Conservation (phyloP, 257 asterid species). For the Solanum lycopersicoides region DNA sequence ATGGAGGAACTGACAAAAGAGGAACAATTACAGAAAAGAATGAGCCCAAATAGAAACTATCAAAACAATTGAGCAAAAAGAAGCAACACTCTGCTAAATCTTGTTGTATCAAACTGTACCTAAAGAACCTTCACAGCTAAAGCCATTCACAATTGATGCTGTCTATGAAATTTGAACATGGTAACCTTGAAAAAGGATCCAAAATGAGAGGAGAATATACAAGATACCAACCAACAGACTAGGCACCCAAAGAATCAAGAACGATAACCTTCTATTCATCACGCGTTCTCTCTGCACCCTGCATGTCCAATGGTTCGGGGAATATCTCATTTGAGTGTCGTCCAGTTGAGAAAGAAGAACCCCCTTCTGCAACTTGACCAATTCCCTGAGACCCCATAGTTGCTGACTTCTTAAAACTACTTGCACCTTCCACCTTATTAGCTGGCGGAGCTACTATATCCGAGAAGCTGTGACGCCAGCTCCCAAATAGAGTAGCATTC, state of each 20-base stretch:
- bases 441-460: conserved; percentile 39
- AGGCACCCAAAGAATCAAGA: conserved; percentile 29
- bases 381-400: conserved; percentile 60
- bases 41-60: conserved; percentile 7
- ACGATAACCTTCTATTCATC: conserved; percentile 22
- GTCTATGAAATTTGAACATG: background rate
- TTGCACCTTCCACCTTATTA: conserved; percentile 33
- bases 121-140: background rate
- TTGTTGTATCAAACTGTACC: background rate
- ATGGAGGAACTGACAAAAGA: conserved; percentile 9
- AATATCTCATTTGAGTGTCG: conserved; percentile 63
- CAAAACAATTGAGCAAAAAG: conserved; percentile 4
- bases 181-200: background rate
- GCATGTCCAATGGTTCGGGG: conserved; percentile 49
- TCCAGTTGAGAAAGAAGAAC: conserved; percentile 30
- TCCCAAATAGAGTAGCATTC: conserved; percentile 71
- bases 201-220: conserved; percentile 5
- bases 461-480: conserved; percentile 68
- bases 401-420: conserved; percentile 47
- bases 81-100: conserved; percentile 9
- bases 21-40: conserved; percentile 10
- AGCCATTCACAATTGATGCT: conserved; percentile 9
- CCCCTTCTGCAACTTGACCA: conserved; percentile 37
- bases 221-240: conserved; percentile 5
- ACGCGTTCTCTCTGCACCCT: conserved; percentile 23